Evolutionary conservation across 768 basidiomycete species (phyloP).

Genomic region (Tremella yokohamensis): DNA sequence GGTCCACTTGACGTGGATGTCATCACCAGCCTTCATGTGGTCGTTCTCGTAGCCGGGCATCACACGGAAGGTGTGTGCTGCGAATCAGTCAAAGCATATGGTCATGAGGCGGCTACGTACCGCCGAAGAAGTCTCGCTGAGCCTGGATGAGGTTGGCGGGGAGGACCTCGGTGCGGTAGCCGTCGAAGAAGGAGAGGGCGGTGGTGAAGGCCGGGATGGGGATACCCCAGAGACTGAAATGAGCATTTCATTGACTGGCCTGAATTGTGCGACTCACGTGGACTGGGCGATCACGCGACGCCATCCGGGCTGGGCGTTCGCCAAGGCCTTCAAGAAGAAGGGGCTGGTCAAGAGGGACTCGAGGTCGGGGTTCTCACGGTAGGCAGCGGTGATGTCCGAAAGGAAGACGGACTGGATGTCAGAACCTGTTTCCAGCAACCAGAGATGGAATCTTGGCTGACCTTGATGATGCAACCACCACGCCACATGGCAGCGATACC

Average conservation of each 20-base stretch:
- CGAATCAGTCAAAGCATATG: background rate
- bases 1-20: constrained; percentile 99
- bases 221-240: constrained; percentile 76
- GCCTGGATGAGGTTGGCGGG: constrained; percentile 93
- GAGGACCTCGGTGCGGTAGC: constrained; percentile 90
- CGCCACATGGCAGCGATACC: constrained; percentile 99
- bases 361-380: constrained; percentile 73
- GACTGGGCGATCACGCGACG: constrained; percentile 94
- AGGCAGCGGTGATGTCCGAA: constrained; percentile 60
- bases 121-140: constrained; percentile 99
- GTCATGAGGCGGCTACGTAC: constrained; percentile 5
- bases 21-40: constrained; percentile 70
- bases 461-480: constrained; percentile 99
- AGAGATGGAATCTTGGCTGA: constrained; percentile 29
- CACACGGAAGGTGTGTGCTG: constrained; percentile 88
- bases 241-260: background rate
- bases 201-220: constrained; percentile 97
- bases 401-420: constrained; percentile 40
- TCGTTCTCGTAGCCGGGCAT: constrained; percentile 85
- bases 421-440: background rate
- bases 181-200: constrained; percentile 92
- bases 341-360: constrained; percentile 92
- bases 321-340: constrained; percentile 86
- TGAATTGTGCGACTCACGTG: constrained; percentile 50
- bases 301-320: constrained; percentile 96